These are phyloP conservation scores for Candida boleticola DNA, from an alignment of 805 yeast species.

Conservation along the genomic window DNA sequence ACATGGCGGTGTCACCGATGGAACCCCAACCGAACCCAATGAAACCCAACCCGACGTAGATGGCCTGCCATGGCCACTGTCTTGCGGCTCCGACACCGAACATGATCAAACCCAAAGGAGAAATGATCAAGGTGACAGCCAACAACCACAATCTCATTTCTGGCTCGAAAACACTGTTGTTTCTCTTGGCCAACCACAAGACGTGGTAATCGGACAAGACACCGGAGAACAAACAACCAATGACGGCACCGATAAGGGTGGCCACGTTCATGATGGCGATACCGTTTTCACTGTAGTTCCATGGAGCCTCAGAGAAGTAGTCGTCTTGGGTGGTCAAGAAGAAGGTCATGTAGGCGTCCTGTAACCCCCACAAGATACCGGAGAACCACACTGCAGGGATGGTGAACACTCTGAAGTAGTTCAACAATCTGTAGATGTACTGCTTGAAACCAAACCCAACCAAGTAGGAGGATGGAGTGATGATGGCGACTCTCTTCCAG, in stretches of 20 bases:
- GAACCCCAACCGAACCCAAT: constrained; percentile 71
- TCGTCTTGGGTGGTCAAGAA: constrained; percentile 74
- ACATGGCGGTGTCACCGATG: constrained; percentile 68
- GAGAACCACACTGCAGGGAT: constrained; percentile 66
- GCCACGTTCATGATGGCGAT: constrained; percentile 51
- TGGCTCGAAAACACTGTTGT: constrained; percentile 62
- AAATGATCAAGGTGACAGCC: constrained; percentile 52
- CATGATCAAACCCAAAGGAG: constrained; percentile 61
- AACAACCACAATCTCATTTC: constrained; percentile 62
- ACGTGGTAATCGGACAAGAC: constrained; percentile 58
- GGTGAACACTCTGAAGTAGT: constrained; percentile 54
- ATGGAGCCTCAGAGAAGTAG: constrained; percentile 62
- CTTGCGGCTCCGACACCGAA: constrained; percentile 67
- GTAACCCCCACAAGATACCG: constrained; percentile 78
- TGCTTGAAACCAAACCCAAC: constrained; percentile 67
- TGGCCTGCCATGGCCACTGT: constrained; percentile 50
- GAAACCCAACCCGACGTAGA: constrained; percentile 61
- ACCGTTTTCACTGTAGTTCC: constrained; percentile 60
- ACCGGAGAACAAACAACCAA: constrained; percentile 69
- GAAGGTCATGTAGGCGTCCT: constrained; percentile 73
- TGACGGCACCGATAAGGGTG: constrained; percentile 40
- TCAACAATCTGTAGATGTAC: constrained; percentile 49
- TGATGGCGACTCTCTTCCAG: constrained; percentile 44
- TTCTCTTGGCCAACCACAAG: constrained; percentile 57
- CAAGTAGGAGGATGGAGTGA: constrained; percentile 59